Evolutionary conservation across 768 basidiomycete genomes (phyloP).

Genomic region (Kondoa malvinella): DNA sequence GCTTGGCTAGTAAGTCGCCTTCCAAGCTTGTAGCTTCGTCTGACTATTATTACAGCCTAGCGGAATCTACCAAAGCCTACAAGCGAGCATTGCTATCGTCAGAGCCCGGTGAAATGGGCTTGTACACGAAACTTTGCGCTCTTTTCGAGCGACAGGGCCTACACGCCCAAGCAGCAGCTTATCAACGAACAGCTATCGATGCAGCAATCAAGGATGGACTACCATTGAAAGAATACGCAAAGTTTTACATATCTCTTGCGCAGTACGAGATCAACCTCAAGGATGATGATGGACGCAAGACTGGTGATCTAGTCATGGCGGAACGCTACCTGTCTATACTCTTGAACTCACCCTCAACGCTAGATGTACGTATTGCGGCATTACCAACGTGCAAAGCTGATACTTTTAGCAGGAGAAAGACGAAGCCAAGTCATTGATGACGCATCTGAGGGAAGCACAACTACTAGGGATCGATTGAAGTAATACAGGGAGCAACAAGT

Average conservation of each 20-base stretch:
- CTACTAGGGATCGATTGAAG: background rate
- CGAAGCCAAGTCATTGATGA: background rate
- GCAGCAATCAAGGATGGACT: background rate
- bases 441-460: background rate
- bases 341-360: constrained; percentile 52
- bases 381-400: background rate
- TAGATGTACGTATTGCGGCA: background rate
- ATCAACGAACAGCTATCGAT: background rate
- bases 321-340: constrained; percentile 49
- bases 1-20: constrained; percentile 47
- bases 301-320: background rate
- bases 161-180: constrained; percentile 8
- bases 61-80: constrained; percentile 80
- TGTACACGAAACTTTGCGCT: constrained; percentile 29
- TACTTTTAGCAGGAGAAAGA: constrained; percentile 1
- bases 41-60: constrained; percentile 39
- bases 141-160: constrained; percentile 26
- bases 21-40: background rate
- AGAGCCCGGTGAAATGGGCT: constrained; percentile 23
- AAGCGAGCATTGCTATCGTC: constrained; percentile 52
- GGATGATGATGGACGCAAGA: background rate
- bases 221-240: background rate
- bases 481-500: background rate
- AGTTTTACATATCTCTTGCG: background rate
- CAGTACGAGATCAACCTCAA: background rate